Conservation (phyloP, 2,329 filamentous ascomycete genomes). For the Onygenales sp. region DNA sequence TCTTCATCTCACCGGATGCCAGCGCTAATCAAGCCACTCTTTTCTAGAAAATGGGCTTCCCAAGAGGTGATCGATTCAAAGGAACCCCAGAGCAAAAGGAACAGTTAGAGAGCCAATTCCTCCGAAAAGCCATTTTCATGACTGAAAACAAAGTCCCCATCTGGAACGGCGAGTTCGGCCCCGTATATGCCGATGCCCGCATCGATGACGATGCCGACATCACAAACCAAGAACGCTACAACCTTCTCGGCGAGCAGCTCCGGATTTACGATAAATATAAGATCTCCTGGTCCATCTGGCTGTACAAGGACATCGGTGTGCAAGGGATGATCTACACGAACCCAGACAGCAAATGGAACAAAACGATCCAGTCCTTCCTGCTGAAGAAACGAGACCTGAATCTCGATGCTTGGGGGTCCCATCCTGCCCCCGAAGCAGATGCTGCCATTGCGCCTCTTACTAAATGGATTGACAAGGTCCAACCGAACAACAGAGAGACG, state of each 20-base stretch:
- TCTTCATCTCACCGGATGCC: neutral
- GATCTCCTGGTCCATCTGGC: conserved; percentile 52
- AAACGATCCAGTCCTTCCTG: conserved; percentile 42
- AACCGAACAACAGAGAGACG: conserved; percentile 29
- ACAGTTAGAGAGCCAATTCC: conserved; percentile 32
- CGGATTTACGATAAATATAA: conserved; percentile 43
- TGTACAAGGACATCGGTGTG: conserved; percentile 49
- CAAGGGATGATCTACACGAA: conserved; percentile 47
- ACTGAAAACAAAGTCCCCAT: conserved; percentile 31
- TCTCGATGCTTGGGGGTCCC: conserved; percentile 48
- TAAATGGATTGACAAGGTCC: conserved; percentile 35
- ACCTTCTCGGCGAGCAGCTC: conserved; percentile 40
- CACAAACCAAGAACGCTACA: conserved; percentile 37
- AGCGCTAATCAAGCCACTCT: neutral
- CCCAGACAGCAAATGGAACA: conserved; percentile 40
- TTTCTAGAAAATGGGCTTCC: conserved; percentile 31
- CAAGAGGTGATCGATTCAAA: conserved; percentile 30
- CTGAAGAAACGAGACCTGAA: conserved; percentile 46
- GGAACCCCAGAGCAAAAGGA: conserved; percentile 33
- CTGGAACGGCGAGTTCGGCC: conserved; percentile 47
- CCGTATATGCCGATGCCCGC: conserved; percentile 28
- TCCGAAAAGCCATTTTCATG: conserved; percentile 42
- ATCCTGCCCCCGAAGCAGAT: conserved; percentile 34
- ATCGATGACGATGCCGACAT: conserved; percentile 23
- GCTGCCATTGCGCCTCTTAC: conserved; percentile 36